Evolutionary conservation across 225 moss, liverwort and hornwort genomes (phyloP), one percentile per base, ranked within the genome.

Genomic region (Physcomitrium patens): DNA sequence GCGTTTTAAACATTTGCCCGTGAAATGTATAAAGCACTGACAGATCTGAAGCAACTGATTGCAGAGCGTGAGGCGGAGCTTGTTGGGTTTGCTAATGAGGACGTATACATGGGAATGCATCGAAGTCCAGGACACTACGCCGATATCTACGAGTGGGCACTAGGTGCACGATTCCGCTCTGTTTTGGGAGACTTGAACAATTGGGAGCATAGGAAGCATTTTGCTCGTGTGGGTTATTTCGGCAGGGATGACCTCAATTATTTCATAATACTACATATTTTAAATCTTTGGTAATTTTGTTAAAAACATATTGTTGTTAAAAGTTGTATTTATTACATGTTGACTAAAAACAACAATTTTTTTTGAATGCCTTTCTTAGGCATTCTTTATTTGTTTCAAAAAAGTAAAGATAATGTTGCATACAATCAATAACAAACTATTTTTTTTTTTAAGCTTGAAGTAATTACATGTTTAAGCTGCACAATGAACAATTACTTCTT

Each of bases 121-220:
- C 87, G 99, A 53, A 93, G 92, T 79, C 91, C 88, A 75, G 87
- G 86, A 75, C 99, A 95, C 81, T 90, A 86, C 80, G 80, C 93
- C 60, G 95, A 95, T 65, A 66, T 89, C 76, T 89, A 89, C 61
- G 93, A 99, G 65, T 99, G 99, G 99, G 99, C 95, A 69, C 99
- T 94, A 79, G 93, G 82, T 69, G 90, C 95, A 27, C 86, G 79
- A 41, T 95, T 93, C 75, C 91, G 93, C 83, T 92, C 99, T 14
- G 83, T 99, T 59, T 81, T 95, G 41, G 99, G 95, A 67, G 92
- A 99, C 60, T 99, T 99, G 44, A 93, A 95, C 78, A 47, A 83
- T 65, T 95, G 99, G 99, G 84, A 79, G 47, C 99, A 90, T 73
- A 83, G 99, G 81, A 86, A 87, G 70, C 93, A 95, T 76, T 82